Base-by-base conservation (phyloP, 805 yeast genomes). In the Cyberlindnera meyerae region DNA sequence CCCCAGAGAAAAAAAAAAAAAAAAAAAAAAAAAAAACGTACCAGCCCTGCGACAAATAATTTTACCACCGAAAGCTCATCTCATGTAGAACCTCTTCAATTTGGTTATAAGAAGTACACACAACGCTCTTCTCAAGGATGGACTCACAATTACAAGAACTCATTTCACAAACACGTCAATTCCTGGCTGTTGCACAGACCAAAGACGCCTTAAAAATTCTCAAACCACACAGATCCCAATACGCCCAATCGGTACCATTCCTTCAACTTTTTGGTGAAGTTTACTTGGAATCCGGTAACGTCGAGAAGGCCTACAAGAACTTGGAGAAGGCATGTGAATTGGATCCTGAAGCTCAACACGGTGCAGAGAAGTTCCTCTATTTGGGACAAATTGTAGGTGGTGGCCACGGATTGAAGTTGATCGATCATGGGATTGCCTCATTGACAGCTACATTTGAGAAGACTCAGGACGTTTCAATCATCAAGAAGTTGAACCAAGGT, bases 361-460 rank as follows among this genome's bases (percentile, higher is more conserved):
- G 90, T 1, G 79, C 78, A 11, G 95, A 85, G 54, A 89, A 88
- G 62, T 89, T 84, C 55, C 70, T 93, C 37, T 87, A 89, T 61
- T 64, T 90, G 44, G 98, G 97, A 3, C 98, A 90, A 63, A 77
- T 90, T 35, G 67, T 81, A 18, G 97, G 97, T 29, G 96, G 95
- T 22, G 49, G 45, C 13, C 82, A 77, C 47, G 97, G 97, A 8
- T 55, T 85, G 13, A 57, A 65, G 9, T 66, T 73, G 49, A 69
- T 83, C 42, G 71, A 75, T 43, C 69, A 68, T 33, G 97, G 95
- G 6, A 62, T 83, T 28, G 68, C 67, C 17, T 66, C 68, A 33
- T 61, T 82, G 34, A 66, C 72, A 34, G 49, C 60, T 24, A 64
- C 65, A 29, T 50, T 68, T 28, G 61, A 62, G 27, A 42, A 59